Evolutionary conservation across 1,284 basidiomycete genomes (phyloP), one percentile per base, ranked within the genome.

Genomic region (Ceratobasidium sp.): DNA sequence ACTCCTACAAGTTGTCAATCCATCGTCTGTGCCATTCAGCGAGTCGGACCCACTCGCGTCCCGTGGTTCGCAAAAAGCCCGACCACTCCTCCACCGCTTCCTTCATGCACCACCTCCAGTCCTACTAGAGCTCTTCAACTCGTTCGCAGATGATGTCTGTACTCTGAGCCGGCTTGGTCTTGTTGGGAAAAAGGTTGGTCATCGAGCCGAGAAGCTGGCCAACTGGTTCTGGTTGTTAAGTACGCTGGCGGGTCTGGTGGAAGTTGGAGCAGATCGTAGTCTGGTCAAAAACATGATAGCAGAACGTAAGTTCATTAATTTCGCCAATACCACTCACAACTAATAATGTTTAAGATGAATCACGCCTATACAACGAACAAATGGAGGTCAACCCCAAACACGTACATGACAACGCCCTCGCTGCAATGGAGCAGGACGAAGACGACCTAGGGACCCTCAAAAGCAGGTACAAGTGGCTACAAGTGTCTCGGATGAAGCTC

Each of bases 171-270:
- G 76, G 39, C 82, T 94, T 41, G 92, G 92, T 0, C 81, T 94
- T 11, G 77, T 93, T 8, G 87, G 89, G 2, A 86, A 87, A 77
- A 85, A 83, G 66, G 82, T 86, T 0, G 92, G 92, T 24, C 85
- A 87, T 61, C 86, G 88, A 48, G 92, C 91, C 3, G 91, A 84
- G 39, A 86, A 88, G 27, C 88, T 93, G 78, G 88, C 92, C 0
- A 88, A 94, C 80, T 93, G 91, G 90, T 92, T 92, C 80, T 94
- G 92, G 92, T 86, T 94, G 78, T 83, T 90, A 27, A 84, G 89
- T 27, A 94, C 91, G 0, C 83, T 94, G 22, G 91, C 92, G 11
- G 88, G 89, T 59, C 83, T 94, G 6, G 91, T 94, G 6, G 92
- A 93, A 83, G 92, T 94, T 79, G 87, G 87, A 7, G 88, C 94